These are phyloP conservation scores for Ceratobasidium sp. DNA, from an alignment of 1,284 basidiomycete species.

Conservation along the genomic window DNA sequence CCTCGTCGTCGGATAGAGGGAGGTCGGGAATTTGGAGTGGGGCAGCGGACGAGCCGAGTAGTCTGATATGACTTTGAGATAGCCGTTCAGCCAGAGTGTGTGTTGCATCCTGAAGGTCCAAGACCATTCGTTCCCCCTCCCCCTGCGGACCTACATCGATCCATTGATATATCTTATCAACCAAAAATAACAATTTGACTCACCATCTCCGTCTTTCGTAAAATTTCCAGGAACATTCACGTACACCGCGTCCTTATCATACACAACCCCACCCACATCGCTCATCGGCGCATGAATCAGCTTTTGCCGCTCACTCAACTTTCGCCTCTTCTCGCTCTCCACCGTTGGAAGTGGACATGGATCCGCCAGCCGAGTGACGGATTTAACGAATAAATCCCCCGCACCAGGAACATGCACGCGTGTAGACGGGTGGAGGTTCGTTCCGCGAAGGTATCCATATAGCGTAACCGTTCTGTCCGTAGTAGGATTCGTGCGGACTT, in stretches of 20 bases:
- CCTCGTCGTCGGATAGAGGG: constrained; percentile 47
- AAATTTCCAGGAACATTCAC: constrained; percentile 98
- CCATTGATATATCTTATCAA: constrained; percentile 21
- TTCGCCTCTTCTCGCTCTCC: constrained; percentile 92
- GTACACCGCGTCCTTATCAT: constrained; percentile 99
- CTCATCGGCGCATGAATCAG: constrained; percentile 98
- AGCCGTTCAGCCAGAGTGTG: constrained; percentile 89
- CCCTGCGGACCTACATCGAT: constrained; percentile 72
- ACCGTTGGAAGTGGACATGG: constrained; percentile 95
- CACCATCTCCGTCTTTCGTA: constrained; percentile 71
- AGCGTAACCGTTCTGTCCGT: constrained; percentile 92
- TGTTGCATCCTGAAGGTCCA: constrained; percentile 91
- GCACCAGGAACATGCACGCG: constrained; percentile 96
- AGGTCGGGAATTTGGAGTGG: constrained; percentile 62
- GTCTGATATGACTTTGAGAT: constrained; percentile 83
- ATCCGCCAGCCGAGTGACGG: constrained; percentile 84
- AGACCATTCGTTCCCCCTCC: constrained; percentile 98
- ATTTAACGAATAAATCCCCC: constrained; percentile 85
- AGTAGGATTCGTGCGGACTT: constrained; percentile 86
- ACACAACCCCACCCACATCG: constrained; percentile 96
- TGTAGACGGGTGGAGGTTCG: constrained; percentile 84
- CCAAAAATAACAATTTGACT: constrained; percentile 38
- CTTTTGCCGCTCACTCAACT: constrained; percentile 96
- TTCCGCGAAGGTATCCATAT: constrained; percentile 95
- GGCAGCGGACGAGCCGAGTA: constrained; percentile 85